phyloP scores from a whole-genome alignment of 345 rosid species.

The Eucalyptus erythrocorys region DNA sequence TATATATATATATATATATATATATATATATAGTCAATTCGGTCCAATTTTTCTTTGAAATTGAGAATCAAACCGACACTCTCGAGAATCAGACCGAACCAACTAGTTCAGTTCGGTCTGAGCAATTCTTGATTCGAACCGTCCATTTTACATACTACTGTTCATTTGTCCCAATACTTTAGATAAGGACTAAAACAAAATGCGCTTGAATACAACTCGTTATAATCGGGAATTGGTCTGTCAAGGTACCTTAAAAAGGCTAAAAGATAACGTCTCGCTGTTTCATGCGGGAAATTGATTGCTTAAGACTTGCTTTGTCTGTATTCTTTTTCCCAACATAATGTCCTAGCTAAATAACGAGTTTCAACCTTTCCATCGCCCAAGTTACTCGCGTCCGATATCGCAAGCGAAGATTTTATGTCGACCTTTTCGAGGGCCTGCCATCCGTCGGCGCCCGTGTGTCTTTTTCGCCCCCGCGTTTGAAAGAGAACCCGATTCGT shows the following conservation, averaged over 20 bases:
- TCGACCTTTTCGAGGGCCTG: neutral
- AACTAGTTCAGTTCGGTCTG: fast-evolving
- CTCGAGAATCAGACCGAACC: fast-evolving
- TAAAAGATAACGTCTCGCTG: neutral
- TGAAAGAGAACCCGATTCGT: neutral
- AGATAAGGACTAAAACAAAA: neutral
- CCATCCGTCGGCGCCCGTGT: neutral
- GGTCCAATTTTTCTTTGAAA: fast-evolving
- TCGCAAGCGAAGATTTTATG: neutral
- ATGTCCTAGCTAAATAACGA: neutral
- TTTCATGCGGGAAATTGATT: neutral
- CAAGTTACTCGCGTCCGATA: no score
- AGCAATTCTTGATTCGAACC: fast-evolving
- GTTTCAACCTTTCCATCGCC: neutral
- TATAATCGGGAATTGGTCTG: neutral
- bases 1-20: no score
- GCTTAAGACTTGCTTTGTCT: neutral
- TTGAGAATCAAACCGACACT: fast-evolving
- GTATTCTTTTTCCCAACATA: neutral
- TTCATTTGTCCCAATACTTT: no score
- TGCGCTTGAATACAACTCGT: neutral
- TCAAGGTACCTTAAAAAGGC: neutral
- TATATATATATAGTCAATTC: fast-evolving
- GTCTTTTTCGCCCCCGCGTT: neutral
- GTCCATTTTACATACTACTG: fast-evolving